phyloP scores from a whole-genome alignment of 495 filamentous ascomycete genomes.

The Aspergillus cavernicola region DNA sequence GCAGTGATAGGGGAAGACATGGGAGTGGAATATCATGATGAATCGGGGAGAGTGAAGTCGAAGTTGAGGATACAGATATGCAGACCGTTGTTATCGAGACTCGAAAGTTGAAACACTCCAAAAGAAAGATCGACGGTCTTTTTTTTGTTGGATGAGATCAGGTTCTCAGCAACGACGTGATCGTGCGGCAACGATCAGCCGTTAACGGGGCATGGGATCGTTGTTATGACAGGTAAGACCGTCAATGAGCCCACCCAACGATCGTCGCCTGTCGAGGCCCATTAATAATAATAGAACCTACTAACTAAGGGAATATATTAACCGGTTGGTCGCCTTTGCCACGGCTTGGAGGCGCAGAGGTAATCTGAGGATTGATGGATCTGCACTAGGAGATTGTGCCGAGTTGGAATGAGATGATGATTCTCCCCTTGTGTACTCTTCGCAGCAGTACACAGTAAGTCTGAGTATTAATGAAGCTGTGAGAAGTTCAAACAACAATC shows the following conservation, averaged over 20 bases:
- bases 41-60: background rate
- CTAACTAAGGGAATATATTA: background rate
- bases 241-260: conserved; percentile 5
- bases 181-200: conserved; percentile 32
- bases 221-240: conserved; percentile 31
- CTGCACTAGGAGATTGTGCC: conserved; percentile 29
- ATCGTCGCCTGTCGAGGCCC: conserved; percentile 17
- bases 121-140: conserved; percentile 10
- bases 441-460: too few species aligned
- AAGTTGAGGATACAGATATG: background rate
- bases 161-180: conserved; percentile 22
- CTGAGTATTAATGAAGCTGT: background rate
- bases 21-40: background rate
- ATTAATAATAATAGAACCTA: conserved; percentile 13
- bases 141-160: conserved; percentile 22
- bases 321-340: background rate
- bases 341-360: conserved; percentile 14
- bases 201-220: conserved; percentile 30
- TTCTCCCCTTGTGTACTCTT: too few species aligned
- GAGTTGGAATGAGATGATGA: conserved; percentile 9
- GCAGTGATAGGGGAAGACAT: too few species aligned
- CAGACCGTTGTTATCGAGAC: background rate
- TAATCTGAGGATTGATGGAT: conserved; percentile 24
- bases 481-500: background rate
- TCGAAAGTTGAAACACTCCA: conserved; percentile 7